Evolutionary conservation across 2,329 filamentous ascomycete species (phyloP), one percentile per base, ranked within the genome.

Genomic region (Trichoderma sp.): DNA sequence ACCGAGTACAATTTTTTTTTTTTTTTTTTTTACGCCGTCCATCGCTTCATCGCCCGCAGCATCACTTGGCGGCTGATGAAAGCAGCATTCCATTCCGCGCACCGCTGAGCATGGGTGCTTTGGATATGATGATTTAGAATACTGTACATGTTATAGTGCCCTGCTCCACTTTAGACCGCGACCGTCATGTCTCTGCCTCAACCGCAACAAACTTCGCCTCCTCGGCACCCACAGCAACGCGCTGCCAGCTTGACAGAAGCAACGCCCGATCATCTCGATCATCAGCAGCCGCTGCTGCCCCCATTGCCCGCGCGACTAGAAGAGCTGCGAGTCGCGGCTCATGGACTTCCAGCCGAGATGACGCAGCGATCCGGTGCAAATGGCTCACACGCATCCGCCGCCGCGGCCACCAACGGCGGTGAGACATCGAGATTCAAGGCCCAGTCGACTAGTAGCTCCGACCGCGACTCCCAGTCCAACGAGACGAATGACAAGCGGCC

Each of bases 401-500:
- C 75, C 68, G 75, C 70, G 59, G 72, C 73, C 34, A 70, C 71
- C 56, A 77, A 76, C 68, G 75, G 76, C 69, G 75, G 76, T 65
- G 72, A 77, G 56, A 72, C 72, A 37, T 76, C 74, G 54, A 73
- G 74, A 54, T 76, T 75, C 69, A 73, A 71, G 37, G 71, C 71
- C 17, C 71, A 73, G 63, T 64, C 69, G 64, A 76, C 77, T 67
- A 75, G 74, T 69, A 74, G 70, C 68, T 72, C 72, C 69, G 72
- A 75, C 70, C 73, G 70, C 67, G 74, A 78, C 56, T 70, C 71
- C 50, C 72, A 70, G 53, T 73, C 69, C 67, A 72, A 75, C 68
- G 74, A 70, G 48, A 71, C 74, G 50, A 73, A 76, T 45, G 78
- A 80, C 63, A 77, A 74, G 64, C 81, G 83, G 15, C 82, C 82